phyloP scores from a whole-genome alignment of 2,329 filamentous ascomycete genomes.

The Fusarium sp. region DNA sequence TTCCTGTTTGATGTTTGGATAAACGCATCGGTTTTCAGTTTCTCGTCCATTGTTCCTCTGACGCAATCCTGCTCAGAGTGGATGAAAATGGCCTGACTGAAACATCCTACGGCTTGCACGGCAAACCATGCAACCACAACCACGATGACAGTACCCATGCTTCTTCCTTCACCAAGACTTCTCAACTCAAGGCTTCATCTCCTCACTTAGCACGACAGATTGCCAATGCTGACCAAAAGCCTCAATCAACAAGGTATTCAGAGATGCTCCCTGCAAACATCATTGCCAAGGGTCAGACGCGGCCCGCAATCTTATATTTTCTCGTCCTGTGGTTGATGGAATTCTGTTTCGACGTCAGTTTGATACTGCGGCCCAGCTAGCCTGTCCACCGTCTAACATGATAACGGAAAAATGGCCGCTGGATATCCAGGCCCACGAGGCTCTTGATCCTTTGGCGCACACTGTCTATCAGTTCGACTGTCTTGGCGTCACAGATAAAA shows the following conservation, averaged over 20 bases:
- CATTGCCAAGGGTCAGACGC: conserved; percentile 24
- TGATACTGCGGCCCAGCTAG: conserved; percentile 12
- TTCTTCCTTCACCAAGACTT: conserved; percentile 8
- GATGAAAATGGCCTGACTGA: conserved; percentile 32
- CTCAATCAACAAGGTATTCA: neutral
- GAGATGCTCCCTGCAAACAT: conserved; percentile 26
- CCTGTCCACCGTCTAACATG: conserved; percentile 8
- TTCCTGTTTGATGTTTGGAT: conserved; percentile 31
- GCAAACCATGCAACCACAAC: neutral
- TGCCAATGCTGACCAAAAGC: conserved; percentile 12
- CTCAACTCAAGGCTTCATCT: neutral
- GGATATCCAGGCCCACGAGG: conserved; percentile 4
- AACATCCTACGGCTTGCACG: conserved; percentile 17
- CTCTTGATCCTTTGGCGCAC: conserved; percentile 8
- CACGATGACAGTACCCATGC: neutral
- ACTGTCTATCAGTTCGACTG: conserved; percentile 21
- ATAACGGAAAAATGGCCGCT: conserved; percentile 23
- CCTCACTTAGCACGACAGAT: conserved; percentile 21
- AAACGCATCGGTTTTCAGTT: neutral
- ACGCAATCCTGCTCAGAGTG: conserved; percentile 10
- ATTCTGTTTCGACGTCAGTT: conserved; percentile 37
- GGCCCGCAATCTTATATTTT: conserved; percentile 35
- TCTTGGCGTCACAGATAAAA: conserved; percentile 40
- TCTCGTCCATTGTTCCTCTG: conserved; percentile 26
- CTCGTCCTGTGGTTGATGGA: conserved; percentile 43